Base-by-base conservation (phyloP, 441 rosid species). In the Melastoma candidum region DNA sequence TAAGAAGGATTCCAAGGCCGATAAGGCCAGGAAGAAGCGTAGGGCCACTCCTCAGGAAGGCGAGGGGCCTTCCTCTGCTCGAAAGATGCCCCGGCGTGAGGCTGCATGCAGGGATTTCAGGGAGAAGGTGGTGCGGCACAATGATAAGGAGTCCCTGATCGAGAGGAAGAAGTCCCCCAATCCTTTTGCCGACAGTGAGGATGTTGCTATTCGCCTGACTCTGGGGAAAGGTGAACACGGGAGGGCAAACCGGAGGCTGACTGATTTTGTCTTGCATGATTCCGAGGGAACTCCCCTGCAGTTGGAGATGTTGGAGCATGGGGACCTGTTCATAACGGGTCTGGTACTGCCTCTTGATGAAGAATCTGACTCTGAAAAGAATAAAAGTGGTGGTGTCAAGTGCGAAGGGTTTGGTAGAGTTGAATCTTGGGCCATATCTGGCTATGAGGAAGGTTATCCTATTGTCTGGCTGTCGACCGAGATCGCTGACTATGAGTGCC, bases 401-500 rank as follows among this genome's bases (percentile, higher is more conserved):
- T 85, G 92, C 17, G 69, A 74, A 12, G 83, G 75, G 4, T 88
- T 79, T 56, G 94, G 84, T 32, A 74, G 87, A 24, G 62, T 83
- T 3, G 90, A 85, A 69, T 29, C 74, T 2, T 92, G 96, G 96
- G 47, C 50, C 49, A 80, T 92, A 12, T 83, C 98, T 44, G 98
- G 95, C 3, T 92, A 83, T 39, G 96, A 84, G 63, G 92, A 82
- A 45, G 96, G 94, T 4, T 75, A 63, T 0, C 92, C 89, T 0
- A 79, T 85, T 3, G 46, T 92, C 17, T 88, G 95, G 98, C 59
- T 92, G 5, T 67, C 92, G 0, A 92, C 96, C 8, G 82, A 75
- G 3, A 12, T 63, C 54, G 95, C 96, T 3, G 89, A 83, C 62
- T 92, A 92, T 22, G 74, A 71, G 22, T 88, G 94, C 52, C n/a